Base-by-base conservation (phyloP, 345 rosid genomes). In the Clarkia xantiana region DNA sequence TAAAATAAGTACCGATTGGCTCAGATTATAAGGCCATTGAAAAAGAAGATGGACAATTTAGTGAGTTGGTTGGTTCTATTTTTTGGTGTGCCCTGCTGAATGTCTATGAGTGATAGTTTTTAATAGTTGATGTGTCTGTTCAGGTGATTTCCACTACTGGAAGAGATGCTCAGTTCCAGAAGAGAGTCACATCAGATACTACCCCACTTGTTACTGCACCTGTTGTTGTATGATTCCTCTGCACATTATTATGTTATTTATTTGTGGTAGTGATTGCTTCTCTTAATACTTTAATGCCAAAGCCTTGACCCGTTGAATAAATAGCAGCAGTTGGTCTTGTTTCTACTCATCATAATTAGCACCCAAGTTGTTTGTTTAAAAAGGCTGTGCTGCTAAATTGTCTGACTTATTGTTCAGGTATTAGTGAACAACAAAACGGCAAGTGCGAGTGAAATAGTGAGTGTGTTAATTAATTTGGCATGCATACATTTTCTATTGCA, bases 401-500 rank as follows among this genome's bases (percentile, higher is more conserved):
- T n/a, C n/a, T n/a, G n/a, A n/a, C 38, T 18, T 62, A 42, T 42
- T 17, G 1, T 60, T 61, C 76, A 86, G 97, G 82, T 86, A 59
- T 73, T 90, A 78, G 95, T 86, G 55, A 90, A 90, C 69, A 74
- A 67, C 68, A 90, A 67, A 70, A 90, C 97, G 34, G 95, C 95
- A 20, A 83, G 94, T 61, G 94, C 95, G 6, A 90, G 97, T 74
- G 97, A 90, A 76, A 90, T 90, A 56, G 95, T 90, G 65, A 77
- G 91, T 55, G 8, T 34, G 48, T 56, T 40, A 18, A 57, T 54
- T 36, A 19, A 11, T 15, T 9, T 13, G 6, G 14, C n/a, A 3
- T 8, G 12, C 18, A 34, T 19, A 29, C 0, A 17, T 12, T 25
- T 14, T 29, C 10, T 34, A 29, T 29, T 29, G 20, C 36, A 9